These are phyloP conservation scores for Elsinoe perseae DNA, from an alignment of 2,329 filamentous ascomycete species.

Conservation along the genomic window DNA sequence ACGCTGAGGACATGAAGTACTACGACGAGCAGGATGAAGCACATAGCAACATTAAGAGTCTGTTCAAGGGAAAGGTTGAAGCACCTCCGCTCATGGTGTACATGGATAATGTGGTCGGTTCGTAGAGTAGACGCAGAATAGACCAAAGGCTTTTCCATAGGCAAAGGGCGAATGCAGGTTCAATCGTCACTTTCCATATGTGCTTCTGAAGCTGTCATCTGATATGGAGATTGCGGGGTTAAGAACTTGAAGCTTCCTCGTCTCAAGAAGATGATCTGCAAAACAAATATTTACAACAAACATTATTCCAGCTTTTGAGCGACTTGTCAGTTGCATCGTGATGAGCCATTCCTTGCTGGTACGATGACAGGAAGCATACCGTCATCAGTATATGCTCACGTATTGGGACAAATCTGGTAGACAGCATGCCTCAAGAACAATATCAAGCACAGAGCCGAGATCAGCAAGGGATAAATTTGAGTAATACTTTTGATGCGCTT, in stretches of 20 bases:
- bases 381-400: not conserved
- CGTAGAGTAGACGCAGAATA: not conserved
- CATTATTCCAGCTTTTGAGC: no score
- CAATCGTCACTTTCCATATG: not conserved
- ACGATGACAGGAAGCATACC: not conserved
- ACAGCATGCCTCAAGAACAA: conserved; percentile 19
- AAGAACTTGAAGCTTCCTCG: not conserved
- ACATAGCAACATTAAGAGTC: conserved; percentile 44
- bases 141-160: not conserved
- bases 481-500: conserved; percentile 1
- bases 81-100: conserved; percentile 17
- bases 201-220: not conserved
- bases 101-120: conserved; percentile 15
- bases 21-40: conserved; percentile 56
- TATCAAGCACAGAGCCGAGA: conserved; percentile 17
- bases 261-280: not conserved
- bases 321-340: no score
- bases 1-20: conserved; percentile 59
- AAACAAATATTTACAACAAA: not conserved
- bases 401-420: not conserved
- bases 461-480: not conserved
- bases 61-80: conserved; percentile 25
- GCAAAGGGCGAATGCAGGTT: conserved; percentile 1
- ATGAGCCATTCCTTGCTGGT: not conserved
- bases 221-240: conserved; percentile 3